These are phyloP conservation scores for Fraxinus sp. DNA, from an alignment of 305 asterid species.

Conservation along the genomic window DNA sequence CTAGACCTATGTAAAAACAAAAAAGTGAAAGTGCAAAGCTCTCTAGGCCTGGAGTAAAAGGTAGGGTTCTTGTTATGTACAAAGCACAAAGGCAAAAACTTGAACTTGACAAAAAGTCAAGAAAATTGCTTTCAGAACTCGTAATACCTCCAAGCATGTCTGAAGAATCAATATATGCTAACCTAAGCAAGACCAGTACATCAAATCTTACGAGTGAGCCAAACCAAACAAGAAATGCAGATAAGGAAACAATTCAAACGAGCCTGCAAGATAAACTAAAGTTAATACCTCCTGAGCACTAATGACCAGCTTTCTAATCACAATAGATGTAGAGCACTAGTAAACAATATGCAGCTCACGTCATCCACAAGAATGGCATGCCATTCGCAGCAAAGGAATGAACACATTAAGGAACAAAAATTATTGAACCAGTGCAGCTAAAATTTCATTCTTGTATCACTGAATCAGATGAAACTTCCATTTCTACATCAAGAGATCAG, in stretches of 20 bases:
- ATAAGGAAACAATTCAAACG: conserved; percentile 3
- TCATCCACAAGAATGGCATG: not conserved
- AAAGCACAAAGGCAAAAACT: not conserved
- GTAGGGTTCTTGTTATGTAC: not conserved
- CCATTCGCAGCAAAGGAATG: not conserved
- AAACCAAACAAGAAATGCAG: conserved; percentile 7
- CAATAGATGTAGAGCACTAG: not conserved
- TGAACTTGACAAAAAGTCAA: not conserved
- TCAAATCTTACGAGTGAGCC: not conserved
- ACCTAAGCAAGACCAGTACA: not conserved
- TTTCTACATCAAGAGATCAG: not conserved
- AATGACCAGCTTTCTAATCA: not conserved
- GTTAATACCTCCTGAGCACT: not conserved
- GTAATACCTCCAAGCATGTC: not conserved
- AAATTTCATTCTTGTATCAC: not conserved
- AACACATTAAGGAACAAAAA: not conserved
- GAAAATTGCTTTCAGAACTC: not conserved
- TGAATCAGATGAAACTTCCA: not conserved
- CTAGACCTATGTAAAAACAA: not conserved
- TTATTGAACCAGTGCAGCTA: not conserved
- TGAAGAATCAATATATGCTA: not conserved
- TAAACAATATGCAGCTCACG: not conserved
- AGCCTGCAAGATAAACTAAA: not conserved
- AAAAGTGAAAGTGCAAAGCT: not conserved
- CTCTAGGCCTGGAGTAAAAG: not conserved